Base-by-base conservation (phyloP, 2,329 filamentous ascomycete genomes). In the Byssochlamys sp. region DNA sequence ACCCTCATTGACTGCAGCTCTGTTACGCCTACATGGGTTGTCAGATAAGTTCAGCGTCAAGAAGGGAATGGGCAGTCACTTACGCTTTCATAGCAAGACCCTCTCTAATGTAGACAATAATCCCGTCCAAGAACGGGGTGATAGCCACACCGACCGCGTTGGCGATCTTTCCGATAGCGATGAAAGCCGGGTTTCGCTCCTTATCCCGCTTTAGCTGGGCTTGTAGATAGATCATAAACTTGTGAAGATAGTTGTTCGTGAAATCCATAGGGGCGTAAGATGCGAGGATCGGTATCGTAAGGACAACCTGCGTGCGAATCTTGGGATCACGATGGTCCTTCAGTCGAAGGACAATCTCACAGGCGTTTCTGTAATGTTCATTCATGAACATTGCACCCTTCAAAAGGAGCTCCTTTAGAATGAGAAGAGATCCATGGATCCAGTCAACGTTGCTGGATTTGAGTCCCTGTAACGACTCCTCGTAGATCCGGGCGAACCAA, bases 361-460 rank as follows among this genome's bases (percentile, higher is more conserved):
- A 97, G 10, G 90, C 87, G 65, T 95, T 90, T 58, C 87, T 84
- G 73, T 97, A 99, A 69, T 91, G 85, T 45, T 91, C 89, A 67
- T 96, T 91, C 94, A 99, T 97, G 73, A 95, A 99, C 92, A 99
- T 99, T 65, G 91, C 91, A 55, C 94, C 94, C 71, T 96, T 92
- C 61, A 94, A 84, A 19, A 99, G 84, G 53, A 99, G 82, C 75
- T 97, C 92, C 71, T 92, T 95, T 66, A 97, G 81, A 1, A 95
- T 91, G 24, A 99, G 81, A 48, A 99, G 81, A 1, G 92, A 96
- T n/a, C 90, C 94, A 70, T 99, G 95, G 49, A 95, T 87, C 59
- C 86, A 88, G 71, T 99, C 94, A 56, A 95, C 82, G 19, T 90
- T 90, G 65, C 85, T 88, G 54, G 86, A 82, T 70, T 87, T 86